Base-by-base conservation (phyloP, 345 rosid species). In the Acer negundo region DNA sequence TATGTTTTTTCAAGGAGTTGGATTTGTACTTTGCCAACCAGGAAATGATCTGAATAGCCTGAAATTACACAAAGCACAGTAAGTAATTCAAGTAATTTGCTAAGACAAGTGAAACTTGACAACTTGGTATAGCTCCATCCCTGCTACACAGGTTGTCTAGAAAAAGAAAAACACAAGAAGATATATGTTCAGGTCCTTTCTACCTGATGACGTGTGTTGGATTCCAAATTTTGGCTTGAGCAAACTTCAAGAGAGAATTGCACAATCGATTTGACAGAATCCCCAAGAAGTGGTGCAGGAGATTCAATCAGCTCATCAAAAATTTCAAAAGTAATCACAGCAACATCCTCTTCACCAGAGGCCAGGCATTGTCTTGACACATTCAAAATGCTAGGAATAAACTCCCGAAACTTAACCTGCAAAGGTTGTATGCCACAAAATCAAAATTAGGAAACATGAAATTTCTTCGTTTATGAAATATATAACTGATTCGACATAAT, bases 301-400 rank as follows among this genome's bases (percentile, higher is more conserved):
- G 99, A 97, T 82, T 97, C 99, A 78, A 97, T 97, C 77, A 97
- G 85, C 85, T 97, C 99, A 71, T 97, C 99, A 86, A 97, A 97
- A 78, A 97, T 97, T 85, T 97, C 99, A 79, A 97, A 97, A 67
- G 99, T 98, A 87, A 97, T 89, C 56, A 94, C 82, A 62, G 99
- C 98, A 82, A 97, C 94, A 86, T 94, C 98, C 92, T 97, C 98
- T 35, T 93, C 98, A 26, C 97, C 99, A 62, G 92, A 87, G 72
- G 92, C 92, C 81, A 97, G 89, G 84, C 95, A 94, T 74, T 93
- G 95, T 74, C 96, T 93, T 78, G 99, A 87, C 17, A 97, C 97
- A 83, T 89, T 89, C 82, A 97, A 91, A 84, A 97, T 97, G 89
- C 98, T 90, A 55, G 99, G 99, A 78, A 97, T 91, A 79, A 97